Evolutionary conservation across 2,329 filamentous ascomycete species (phyloP).

Genomic region (Scytalidium lignicola): DNA sequence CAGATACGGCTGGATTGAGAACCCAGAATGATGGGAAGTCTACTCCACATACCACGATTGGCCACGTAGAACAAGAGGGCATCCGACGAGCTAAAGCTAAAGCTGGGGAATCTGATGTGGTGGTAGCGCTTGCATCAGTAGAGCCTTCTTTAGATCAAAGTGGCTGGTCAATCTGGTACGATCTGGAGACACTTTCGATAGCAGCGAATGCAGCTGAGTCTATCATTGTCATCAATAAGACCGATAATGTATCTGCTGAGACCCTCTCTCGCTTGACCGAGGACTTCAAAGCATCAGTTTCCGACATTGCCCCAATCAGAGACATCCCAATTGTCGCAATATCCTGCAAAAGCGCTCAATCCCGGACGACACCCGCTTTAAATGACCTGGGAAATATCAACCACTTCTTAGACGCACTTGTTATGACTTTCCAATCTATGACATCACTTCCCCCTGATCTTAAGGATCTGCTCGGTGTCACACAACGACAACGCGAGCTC

Average conservation of each 20-base stretch:
- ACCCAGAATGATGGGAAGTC: constrained; percentile 30
- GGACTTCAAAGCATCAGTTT: constrained; percentile 34
- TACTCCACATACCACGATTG: constrained; percentile 40
- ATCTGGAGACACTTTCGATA: constrained; percentile 50
- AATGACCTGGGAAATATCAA: constrained; percentile 62
- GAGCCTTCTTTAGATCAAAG: constrained; percentile 40
- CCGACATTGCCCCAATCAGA: constrained; percentile 18
- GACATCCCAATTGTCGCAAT: constrained; percentile 51
- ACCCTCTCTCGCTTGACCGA: constrained; percentile 34
- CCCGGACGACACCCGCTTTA: constrained; percentile 3
- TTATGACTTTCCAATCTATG: constrained; percentile 63
- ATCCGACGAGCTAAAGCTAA: constrained; percentile 80
- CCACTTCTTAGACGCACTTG: constrained; percentile 60
- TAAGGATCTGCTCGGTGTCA: constrained; percentile 84
- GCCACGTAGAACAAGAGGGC: constrained; percentile 79
- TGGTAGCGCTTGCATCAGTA: constrained; percentile 75
- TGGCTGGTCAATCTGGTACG: constrained; percentile 43
- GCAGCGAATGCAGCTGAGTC: constrained; percentile 43
- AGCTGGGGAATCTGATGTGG: constrained; percentile 77
- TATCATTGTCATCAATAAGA: constrained; percentile 59
- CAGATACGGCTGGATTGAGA: constrained; percentile 88
- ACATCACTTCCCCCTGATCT: constrained; percentile 66
- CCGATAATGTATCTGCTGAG: constrained; percentile 39
- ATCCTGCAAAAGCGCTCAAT: constrained; percentile 63
- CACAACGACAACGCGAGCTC: constrained; percentile 80